Evolutionary conservation across 2,329 filamentous ascomycete species (phyloP).

Genomic region (Cytospora mali): DNA sequence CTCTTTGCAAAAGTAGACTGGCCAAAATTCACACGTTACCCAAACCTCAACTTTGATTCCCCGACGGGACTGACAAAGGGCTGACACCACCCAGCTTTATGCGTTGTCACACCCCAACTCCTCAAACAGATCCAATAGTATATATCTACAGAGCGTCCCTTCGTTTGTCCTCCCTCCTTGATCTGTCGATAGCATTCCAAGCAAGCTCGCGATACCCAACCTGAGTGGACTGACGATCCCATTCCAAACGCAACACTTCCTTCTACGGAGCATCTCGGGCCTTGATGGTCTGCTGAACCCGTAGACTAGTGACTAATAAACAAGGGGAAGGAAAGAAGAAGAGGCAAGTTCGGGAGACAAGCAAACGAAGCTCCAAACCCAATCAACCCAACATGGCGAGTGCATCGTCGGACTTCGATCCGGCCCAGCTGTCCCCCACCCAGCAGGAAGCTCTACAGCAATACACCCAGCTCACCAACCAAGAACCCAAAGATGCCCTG

Average conservation of each 20-base stretch:
- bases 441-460: constrained; percentile 87
- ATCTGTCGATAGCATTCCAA: not conserved
- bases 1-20: not conserved
- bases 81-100: not conserved
- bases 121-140: not conserved
- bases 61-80: too few species aligned
- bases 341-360: not conserved
- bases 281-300: constrained; percentile 18
- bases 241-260: not conserved
- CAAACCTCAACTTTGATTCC: not conserved
- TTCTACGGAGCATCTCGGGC: not conserved
- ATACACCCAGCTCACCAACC: constrained; percentile 84
- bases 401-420: constrained; percentile 53
- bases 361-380: not conserved
- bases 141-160: not conserved
- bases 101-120: not conserved
- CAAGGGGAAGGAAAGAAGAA: constrained; percentile 3
- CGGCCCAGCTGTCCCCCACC: constrained; percentile 70
- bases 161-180: not conserved
- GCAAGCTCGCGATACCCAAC: not conserved
- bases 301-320: not conserved
- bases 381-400: constrained; percentile 43
- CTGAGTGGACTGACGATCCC: not conserved
- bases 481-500: constrained; percentile 75
- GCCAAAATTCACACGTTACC: not conserved